Percentiles rank a stretch among this genome's conserved stretches.
Conservation (phyloP, 2,329 filamentous ascomycete species). For the Hypocreales sp. region DNA sequence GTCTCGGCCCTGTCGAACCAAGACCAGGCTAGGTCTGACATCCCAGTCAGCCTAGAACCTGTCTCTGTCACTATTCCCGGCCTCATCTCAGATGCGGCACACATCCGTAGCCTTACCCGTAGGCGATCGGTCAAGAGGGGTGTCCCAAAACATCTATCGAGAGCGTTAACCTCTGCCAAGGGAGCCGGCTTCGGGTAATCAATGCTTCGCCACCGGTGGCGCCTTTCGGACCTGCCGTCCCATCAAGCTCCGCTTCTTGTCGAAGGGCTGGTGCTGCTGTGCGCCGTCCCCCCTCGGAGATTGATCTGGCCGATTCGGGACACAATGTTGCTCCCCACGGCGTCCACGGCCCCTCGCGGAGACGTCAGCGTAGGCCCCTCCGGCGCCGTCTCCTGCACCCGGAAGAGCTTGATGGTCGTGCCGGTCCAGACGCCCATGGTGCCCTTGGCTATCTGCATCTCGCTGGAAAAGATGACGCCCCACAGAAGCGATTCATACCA, state of each 20-base stretch:
- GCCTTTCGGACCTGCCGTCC: background rate
- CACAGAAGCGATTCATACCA: slow-evolving; percentile 95
- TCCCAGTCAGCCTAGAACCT: too few species aligned
- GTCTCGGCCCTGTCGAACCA: too few species aligned
- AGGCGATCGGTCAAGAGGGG: too few species aligned
- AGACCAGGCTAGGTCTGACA: too few species aligned
- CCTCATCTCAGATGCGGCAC: too few species aligned
- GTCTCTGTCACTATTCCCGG: too few species aligned
- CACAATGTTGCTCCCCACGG: slow-evolving; percentile 80
- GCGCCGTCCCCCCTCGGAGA: slow-evolving; percentile 33
- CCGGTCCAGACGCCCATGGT: slow-evolving; percentile 91
- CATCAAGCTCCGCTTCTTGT: slow-evolving; percentile 3
- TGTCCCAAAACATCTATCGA: too few species aligned
- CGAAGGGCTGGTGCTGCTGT: slow-evolving; percentile 5
- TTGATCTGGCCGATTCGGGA: slow-evolving; percentile 73
- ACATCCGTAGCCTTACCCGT: too few species aligned
- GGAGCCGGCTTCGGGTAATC: too few species aligned
- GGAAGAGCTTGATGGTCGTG: slow-evolving; percentile 76
- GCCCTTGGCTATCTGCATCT: slow-evolving; percentile 76
- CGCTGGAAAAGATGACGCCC: slow-evolving; percentile 81
- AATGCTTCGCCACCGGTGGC: too few species aligned
- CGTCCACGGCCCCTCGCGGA: slow-evolving; percentile 82
- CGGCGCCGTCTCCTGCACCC: slow-evolving; percentile 70
- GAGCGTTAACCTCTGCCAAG: too few species aligned
- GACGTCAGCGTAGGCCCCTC: slow-evolving; percentile 69